Evolutionary conservation across 345 rosid species (phyloP), one percentile per base, ranked within the genome.

Genomic region (Iberis pinnata): DNA sequence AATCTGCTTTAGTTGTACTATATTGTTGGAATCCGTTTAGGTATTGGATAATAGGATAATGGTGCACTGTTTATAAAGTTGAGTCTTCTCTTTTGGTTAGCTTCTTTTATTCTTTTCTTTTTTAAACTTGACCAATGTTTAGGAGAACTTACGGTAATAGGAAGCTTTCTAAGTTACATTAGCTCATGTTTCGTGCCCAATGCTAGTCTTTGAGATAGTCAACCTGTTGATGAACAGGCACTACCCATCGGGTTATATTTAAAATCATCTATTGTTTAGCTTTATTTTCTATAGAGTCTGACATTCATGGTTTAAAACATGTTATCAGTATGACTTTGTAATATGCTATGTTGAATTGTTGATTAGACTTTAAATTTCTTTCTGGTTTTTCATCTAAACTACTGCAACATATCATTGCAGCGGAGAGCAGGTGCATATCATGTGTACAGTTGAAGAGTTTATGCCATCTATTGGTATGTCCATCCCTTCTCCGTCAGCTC

Each of bases 391-490:
- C 29, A 33, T 59, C 55, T 49, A 61, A 70, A 20, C 47, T 48
- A 45, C 49, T 47, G 70, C 70, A 56, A 47, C 60, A 12, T 68
- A 46, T 70, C 39, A 54, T 75, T 22, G 56, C 79, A 87, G 96
- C 65, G 92, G 96, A 64, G 95, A 87, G 68, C 98, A 84, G 83
- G 75, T 77, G 69, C 88, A 88, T 70, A 58, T 74, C 65, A 72
- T 87, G 86, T 78, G 95, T 68, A 56, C 75, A 16, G 74, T 87
- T 75, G 96, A 90, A 69, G 98, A 90, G 65, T 68, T 84, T 68
- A 75, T 88, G 79, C 98, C 96, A 35, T 78, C 98, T 54, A 72
- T 87, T 63, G 98, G 92, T 42, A 71, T 89, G 49, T 63, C 84
- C 49, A 76, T 81, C 29, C 89, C 89, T 50, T 73, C 96, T 47